Conservation (phyloP, 2,329 filamentous ascomycete genomes). For the Aplosporella prunicola region DNA sequence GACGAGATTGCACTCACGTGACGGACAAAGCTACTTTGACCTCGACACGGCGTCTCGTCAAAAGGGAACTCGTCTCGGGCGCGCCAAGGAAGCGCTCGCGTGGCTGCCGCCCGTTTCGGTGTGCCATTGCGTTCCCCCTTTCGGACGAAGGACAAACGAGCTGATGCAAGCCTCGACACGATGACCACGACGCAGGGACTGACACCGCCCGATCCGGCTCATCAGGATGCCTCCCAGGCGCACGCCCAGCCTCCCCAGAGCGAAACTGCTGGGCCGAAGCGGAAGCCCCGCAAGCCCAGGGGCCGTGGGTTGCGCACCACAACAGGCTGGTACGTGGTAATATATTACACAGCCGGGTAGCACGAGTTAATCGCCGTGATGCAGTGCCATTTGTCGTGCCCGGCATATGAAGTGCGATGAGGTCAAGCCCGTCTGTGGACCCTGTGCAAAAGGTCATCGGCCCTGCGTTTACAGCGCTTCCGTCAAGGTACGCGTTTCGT, state of each 20-base stretch:
- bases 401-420: slow-evolving; percentile 46
- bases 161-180: slow-evolving; percentile 12
- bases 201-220: not conserved
- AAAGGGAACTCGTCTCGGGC: too few species aligned
- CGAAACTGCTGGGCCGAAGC: slow-evolving; percentile 11
- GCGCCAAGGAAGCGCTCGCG: too few species aligned
- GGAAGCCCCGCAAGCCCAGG: slow-evolving; percentile 33
- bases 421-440: slow-evolving; percentile 34
- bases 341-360: too few species aligned
- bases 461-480: slow-evolving; percentile 29
- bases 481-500: slow-evolving; percentile 11
- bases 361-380: too few species aligned
- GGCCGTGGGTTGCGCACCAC: slow-evolving; percentile 36
- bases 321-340: slow-evolving; percentile 34
- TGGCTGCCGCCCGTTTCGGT: too few species aligned
- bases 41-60: too few species aligned
- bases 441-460: slow-evolving; percentile 35
- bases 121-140: too few species aligned
- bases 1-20: too few species aligned
- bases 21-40: too few species aligned
- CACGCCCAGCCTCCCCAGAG: not conserved
- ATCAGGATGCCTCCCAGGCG: not conserved
- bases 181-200: slow-evolving; percentile 9
- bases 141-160: too few species aligned
- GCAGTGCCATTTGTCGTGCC: slow-evolving; percentile 36